These are phyloP conservation scores for Aspergillus homomorphus DNA, from an alignment of 495 filamentous ascomycete species.

Conservation along the genomic window DNA sequence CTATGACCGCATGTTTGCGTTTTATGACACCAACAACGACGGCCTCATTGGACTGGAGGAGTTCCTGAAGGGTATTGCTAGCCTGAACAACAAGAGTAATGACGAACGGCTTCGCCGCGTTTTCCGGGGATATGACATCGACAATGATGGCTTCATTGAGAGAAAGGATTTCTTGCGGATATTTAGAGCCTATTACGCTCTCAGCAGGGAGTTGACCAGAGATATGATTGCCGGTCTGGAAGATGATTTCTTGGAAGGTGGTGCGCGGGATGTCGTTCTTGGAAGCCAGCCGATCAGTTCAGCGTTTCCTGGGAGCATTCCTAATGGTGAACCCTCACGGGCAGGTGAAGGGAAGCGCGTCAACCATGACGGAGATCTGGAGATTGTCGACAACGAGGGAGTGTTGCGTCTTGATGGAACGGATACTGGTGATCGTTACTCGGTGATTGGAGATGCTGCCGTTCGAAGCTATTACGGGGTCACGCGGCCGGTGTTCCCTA, in stretches of 20 bases:
- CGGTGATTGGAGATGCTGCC: constrained; percentile 46
- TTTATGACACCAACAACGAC: constrained; percentile 88
- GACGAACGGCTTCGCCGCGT: constrained; percentile 67
- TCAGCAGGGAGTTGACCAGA: constrained; percentile 78
- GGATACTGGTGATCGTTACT: constrained; percentile 48
- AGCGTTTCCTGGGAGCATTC: constrained; percentile 65
- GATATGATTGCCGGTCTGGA: constrained; percentile 81
- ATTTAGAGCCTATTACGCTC: constrained; percentile 83
- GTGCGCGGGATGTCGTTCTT: constrained; percentile 68
- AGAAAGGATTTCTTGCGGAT: constrained; percentile 88
- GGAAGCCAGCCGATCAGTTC: constrained; percentile 76
- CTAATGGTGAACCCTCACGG: constrained; percentile 54
- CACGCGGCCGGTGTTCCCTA: constrained; percentile 39
- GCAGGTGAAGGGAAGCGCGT: constrained; percentile 61
- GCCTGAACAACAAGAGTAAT: constrained; percentile 66
- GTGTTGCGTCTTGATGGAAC: constrained; percentile 44
- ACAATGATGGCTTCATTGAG: constrained; percentile 83
- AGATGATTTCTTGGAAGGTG: constrained; percentile 72
- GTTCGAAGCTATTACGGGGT: constrained; percentile 43
- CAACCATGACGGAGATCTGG: constrained; percentile 57
- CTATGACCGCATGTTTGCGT: constrained; percentile 93
- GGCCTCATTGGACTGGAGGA: constrained; percentile 92
- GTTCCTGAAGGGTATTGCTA: constrained; percentile 80
- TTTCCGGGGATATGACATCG: constrained; percentile 88
- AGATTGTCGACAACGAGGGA: constrained; percentile 53